phyloP scores from a whole-genome alignment of 257 asterid genomes.

The Solanum piurae region DNA sequence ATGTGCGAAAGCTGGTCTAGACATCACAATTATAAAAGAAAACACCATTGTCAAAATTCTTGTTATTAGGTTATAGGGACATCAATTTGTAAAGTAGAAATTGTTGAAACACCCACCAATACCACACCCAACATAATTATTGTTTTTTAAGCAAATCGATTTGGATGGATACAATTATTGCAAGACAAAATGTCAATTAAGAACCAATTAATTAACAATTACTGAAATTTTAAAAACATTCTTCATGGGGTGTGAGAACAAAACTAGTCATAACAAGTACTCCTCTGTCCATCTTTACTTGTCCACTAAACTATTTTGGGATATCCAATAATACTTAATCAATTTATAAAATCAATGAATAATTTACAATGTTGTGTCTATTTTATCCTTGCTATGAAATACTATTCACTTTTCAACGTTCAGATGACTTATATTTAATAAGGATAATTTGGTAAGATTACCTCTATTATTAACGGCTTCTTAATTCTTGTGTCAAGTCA shows the following conservation, averaged over 20 bases:
- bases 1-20: accelerated
- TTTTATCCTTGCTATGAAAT: too few relatives aligned
- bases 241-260: neutral
- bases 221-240: neutral
- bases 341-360: too few relatives aligned
- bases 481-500: neutral
- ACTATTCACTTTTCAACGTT: neutral
- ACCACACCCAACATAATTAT: neutral
- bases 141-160: neutral
- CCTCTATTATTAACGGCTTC: too few relatives aligned
- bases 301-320: too few relatives aligned
- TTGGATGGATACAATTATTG: neutral
- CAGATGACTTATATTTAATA: too few relatives aligned
- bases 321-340: too few relatives aligned
- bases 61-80: neutral
- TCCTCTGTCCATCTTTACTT: accelerated
- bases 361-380: neutral
- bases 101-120: neutral
- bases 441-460: too few relatives aligned
- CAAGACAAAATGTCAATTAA: neutral
- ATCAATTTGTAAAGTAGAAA: neutral
- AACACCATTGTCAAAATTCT: neutral
- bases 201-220: neutral
- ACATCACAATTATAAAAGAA: neutral
- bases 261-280: neutral